Conservation (phyloP, 495 filamentous ascomycete species). For the Trichoderma parareesei region DNA sequence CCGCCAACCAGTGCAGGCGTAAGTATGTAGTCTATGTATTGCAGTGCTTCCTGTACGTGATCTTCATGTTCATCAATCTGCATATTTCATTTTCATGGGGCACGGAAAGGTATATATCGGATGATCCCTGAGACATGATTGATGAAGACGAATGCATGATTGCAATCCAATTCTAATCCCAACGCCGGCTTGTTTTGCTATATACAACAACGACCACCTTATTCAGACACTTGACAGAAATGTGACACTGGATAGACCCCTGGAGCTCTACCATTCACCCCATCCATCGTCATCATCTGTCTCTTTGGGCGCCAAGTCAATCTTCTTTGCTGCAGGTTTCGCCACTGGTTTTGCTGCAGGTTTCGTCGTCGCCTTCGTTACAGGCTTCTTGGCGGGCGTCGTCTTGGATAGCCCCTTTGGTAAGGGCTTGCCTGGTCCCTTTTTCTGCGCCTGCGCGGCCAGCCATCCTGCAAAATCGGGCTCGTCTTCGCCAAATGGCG, state of each 20-base stretch:
- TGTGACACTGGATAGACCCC: neutral
- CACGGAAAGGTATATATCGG: too few relatives aligned
- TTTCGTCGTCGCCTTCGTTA: slow-evolving; percentile 8
- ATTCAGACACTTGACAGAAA: neutral
- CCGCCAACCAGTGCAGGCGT: neutral
- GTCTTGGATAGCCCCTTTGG: slow-evolving; percentile 69
- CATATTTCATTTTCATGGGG: too few relatives aligned
- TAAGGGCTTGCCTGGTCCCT: slow-evolving; percentile 53
- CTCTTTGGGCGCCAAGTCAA: slow-evolving; percentile 48
- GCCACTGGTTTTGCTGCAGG: slow-evolving; percentile 20
- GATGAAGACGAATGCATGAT: neutral
- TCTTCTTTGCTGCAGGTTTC: slow-evolving; percentile 40
- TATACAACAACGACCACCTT: neutral
- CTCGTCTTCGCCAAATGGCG: slow-evolving; percentile 69
- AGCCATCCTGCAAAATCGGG: slow-evolving; percentile 93
- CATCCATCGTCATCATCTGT: slow-evolving; percentile 52
- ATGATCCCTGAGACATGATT: neutral
- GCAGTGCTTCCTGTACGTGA: too few relatives aligned
- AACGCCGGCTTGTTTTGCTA: neutral
- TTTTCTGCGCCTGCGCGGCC: slow-evolving; percentile 66
- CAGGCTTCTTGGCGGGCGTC: slow-evolving; percentile 27
- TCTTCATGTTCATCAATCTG: too few relatives aligned
- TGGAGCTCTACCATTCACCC: slow-evolving; percentile 57
- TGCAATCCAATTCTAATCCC: neutral
- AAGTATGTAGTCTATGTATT: neutral